Base-by-base conservation (phyloP, 1,284 basidiomycete species). In the Cryptococcus jaspeensis region DNA sequence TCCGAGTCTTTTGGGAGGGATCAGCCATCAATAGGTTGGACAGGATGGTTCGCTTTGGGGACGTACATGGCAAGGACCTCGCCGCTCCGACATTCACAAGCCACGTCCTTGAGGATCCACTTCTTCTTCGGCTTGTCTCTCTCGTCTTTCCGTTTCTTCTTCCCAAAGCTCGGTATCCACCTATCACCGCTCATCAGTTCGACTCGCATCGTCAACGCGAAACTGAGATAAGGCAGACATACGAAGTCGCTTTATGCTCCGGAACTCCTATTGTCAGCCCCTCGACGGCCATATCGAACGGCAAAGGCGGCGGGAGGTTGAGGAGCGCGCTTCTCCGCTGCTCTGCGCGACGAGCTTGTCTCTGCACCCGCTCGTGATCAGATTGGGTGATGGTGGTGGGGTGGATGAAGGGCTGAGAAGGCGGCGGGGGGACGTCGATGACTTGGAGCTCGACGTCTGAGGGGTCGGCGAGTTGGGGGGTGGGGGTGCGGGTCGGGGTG, bases 21-120 rank as follows among this genome's bases (percentile, higher is more conserved):
- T 38, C 36, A 41, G 18, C 28, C 22, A 50, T 40, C 3, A 32
- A 8, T 43, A 37, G 3, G 28, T 38, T 56, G 20, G 50, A 52
- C 32, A 28, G 8, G 13, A n/a, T n/a, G n/a, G n/a, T n/a, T n/a
- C n/a, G n/a, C n/a, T n/a, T n/a, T n/a, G 11, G 22, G 20, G n/a
- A 66, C 76, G 61, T 46, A 77, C 75, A 79, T 77, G 16, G 75
- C 77, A 7, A 78, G 60, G 37, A 78, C 72, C 53, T 79, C 74
- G 16, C 77, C 76, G 35, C 65, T 66, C 0, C 65, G 52, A 54
- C 78, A 79, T 32, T 65, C 63, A 28, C 71, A 74, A 16, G 64
- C 66, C 3, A 79, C 75, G 38, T 73, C 62, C 18, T 74, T 63
- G 37, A 79, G 60, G 47, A 79, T 78, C 50, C 67, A 68, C 46